phyloP scores from a whole-genome alignment of 805 yeast genomes.

The Wickerhamomyces chaumierensis region DNA sequence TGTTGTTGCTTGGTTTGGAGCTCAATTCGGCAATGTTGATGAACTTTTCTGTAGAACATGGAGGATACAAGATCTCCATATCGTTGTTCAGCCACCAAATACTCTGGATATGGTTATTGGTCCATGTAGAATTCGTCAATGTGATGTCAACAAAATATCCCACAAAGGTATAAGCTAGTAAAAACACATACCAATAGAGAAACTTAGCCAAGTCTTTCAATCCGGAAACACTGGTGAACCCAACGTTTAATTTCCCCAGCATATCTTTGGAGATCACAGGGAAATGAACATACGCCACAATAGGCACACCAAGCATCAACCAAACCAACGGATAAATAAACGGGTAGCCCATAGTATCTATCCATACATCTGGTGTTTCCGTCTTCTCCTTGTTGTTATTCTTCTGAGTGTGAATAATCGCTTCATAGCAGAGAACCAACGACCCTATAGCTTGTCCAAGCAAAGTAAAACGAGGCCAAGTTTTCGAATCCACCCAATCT shows the following conservation, averaged over 20 bases:
- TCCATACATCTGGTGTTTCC: slow-evolving; percentile 67
- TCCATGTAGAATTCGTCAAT: slow-evolving; percentile 87
- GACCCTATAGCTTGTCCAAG: slow-evolving; percentile 86
- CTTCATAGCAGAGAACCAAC: slow-evolving; percentile 54
- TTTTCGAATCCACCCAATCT: slow-evolving; percentile 50
- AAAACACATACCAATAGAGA: slow-evolving; percentile 62
- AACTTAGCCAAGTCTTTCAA: slow-evolving; percentile 29
- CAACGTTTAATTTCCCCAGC: slow-evolving; percentile 47
- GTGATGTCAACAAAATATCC: slow-evolving; percentile 60
- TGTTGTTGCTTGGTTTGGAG: slow-evolving; percentile 1
- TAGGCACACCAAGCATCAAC: slow-evolving; percentile 53
- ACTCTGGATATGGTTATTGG: slow-evolving; percentile 54
- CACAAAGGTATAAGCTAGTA: slow-evolving; percentile 49
- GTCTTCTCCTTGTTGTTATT: too few species aligned
- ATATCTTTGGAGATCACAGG: slow-evolving; percentile 86
- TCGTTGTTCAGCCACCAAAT: slow-evolving; percentile 48
- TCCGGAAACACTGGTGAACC: slow-evolving; percentile 12
- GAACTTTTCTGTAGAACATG: slow-evolving; percentile 65
- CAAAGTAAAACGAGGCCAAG: slow-evolving; percentile 75
- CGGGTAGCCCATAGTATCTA: slow-evolving; percentile 93
- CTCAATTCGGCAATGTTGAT: slow-evolving; percentile 13
- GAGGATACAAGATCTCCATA: slow-evolving; percentile 64
- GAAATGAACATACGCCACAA: slow-evolving; percentile 85
- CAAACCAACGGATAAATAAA: slow-evolving; percentile 65
- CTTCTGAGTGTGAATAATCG: slow-evolving; percentile 35